Percentiles rank a stretch among this genome's conserved stretches.
Conservation (phyloP, 2,329 filamentous ascomycete species). For the Paramyrothecium sp. region DNA sequence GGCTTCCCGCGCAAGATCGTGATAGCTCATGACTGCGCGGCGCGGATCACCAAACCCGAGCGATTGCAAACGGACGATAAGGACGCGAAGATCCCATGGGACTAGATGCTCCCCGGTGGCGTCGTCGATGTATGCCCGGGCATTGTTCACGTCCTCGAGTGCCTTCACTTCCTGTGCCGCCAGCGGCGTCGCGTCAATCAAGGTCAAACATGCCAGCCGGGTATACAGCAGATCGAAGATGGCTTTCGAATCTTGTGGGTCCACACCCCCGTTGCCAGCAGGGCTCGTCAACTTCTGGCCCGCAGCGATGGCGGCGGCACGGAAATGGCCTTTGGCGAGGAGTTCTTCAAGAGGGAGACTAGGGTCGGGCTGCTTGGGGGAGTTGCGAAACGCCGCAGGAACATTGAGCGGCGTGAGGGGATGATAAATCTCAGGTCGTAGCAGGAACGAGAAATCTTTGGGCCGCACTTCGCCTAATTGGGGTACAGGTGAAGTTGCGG, state of each 20-base stretch:
- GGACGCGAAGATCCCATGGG: constrained; percentile 82
- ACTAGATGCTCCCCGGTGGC: constrained; percentile 62
- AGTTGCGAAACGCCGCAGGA: constrained; percentile 66
- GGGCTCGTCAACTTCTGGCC: constrained; percentile 59
- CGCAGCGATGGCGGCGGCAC: constrained; percentile 70
- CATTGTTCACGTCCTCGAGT: constrained; percentile 59
- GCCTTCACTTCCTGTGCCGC: constrained; percentile 67
- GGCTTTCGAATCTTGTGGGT: constrained; percentile 56
- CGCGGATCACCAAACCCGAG: constrained; percentile 83
- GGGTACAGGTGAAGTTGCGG: constrained; percentile 22
- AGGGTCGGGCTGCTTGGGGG: constrained; percentile 60
- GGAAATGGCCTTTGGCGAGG: constrained; percentile 72
- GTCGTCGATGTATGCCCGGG: constrained; percentile 55
- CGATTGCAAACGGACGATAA: constrained; percentile 81
- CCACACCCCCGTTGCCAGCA: constrained; percentile 37
- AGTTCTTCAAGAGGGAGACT: constrained; percentile 67
- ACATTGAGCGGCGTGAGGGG: constrained; percentile 65
- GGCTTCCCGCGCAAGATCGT: constrained; percentile 81
- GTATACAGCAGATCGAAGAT: constrained; percentile 81
- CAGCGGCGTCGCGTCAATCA: constrained; percentile 70
- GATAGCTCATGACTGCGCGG: constrained; percentile 84
- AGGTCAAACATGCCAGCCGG: constrained; percentile 76
- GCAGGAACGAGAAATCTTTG: constrained; percentile 78
- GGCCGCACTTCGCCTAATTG: constrained; percentile 26
- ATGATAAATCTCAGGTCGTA: constrained; percentile 81